Percentiles rank a stretch among this genome's conserved stretches.
These are phyloP conservation scores for Passiflora organensis DNA, from an alignment of 345 rosid species.

Conservation along the genomic window DNA sequence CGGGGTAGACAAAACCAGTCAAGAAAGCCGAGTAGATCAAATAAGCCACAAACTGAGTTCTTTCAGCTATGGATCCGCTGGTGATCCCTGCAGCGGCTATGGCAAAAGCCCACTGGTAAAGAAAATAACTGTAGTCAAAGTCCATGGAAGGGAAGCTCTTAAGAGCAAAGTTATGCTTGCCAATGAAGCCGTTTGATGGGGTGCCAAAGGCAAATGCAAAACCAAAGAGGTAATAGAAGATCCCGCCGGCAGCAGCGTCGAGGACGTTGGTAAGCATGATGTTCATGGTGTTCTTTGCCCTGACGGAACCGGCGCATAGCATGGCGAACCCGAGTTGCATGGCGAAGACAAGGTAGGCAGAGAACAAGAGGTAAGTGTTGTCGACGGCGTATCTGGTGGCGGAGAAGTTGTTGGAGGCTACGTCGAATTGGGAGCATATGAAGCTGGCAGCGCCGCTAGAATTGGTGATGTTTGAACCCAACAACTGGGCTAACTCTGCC, in stretches of 20 bases:
- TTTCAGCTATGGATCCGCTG: conserved; percentile 88
- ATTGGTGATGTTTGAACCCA: conserved; percentile 55
- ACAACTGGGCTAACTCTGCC: conserved; percentile 32
- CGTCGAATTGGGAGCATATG: conserved; percentile 45
- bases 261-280: conserved; percentile 95
- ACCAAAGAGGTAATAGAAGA: conserved; percentile 84
- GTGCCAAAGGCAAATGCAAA: conserved; percentile 87
- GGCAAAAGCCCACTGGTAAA: conserved; percentile 94
- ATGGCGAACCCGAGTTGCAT: conserved; percentile 97
- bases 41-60: conserved; percentile 85
- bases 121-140: conserved; percentile 64
- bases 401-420: conserved; percentile 27
- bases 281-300: conserved; percentile 92
- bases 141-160: conserved; percentile 21
- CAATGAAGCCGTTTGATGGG: conserved; percentile 75
- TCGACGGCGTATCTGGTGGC: conserved; percentile 67
- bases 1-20: conserved; percentile 88
- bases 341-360: conserved; percentile 83
- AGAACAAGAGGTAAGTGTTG: conserved; percentile 86
- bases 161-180: conserved; percentile 65
- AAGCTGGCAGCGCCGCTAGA: conserved; percentile 46
- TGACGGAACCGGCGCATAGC: conserved; percentile 95
- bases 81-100: conserved; percentile 95
- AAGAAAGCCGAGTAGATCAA: conserved; percentile 74
- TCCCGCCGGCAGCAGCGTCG: conserved; percentile 84